phyloP scores from a whole-genome alignment of 2,329 filamentous ascomycete species.

The Colletotrichum sp. region DNA sequence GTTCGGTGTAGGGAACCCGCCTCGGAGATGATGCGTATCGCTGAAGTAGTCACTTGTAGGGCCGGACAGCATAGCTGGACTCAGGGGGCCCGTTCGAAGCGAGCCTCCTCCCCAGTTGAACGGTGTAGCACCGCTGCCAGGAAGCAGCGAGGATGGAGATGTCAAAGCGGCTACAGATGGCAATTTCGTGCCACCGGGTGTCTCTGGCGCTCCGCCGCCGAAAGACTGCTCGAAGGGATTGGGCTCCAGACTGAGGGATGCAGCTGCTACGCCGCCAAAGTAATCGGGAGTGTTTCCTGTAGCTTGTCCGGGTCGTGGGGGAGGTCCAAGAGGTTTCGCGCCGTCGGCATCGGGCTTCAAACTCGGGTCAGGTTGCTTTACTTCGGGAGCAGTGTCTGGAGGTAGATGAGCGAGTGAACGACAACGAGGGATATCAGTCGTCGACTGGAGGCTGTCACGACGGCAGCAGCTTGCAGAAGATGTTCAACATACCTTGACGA shows the following conservation, averaged over 20 bases:
- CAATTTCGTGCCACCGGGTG: constrained; percentile 81
- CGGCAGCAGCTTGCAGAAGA: background rate
- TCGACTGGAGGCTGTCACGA: constrained; percentile 16
- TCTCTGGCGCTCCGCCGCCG: constrained; percentile 70
- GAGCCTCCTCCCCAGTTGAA: constrained; percentile 85
- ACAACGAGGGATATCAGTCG: constrained; percentile 17
- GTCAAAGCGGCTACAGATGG: constrained; percentile 91
- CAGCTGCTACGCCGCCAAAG: constrained; percentile 63
- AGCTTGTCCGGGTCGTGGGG: constrained; percentile 66
- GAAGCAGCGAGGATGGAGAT: constrained; percentile 82
- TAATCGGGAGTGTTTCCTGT: constrained; percentile 68
- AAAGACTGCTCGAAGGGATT: constrained; percentile 99
- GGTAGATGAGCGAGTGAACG: constrained; percentile 24
- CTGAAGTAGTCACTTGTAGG: constrained; percentile 87
- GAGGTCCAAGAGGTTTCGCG: constrained; percentile 72
- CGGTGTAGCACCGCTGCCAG: constrained; percentile 73
- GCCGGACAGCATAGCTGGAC: constrained; percentile 95
- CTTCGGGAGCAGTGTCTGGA: constrained; percentile 47
- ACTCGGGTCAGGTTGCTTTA: constrained; percentile 54
- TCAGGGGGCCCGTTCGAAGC: constrained; percentile 88
- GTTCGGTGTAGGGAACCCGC: constrained; percentile 93
- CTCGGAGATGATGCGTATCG: constrained; percentile 77
- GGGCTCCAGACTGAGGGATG: constrained; percentile 76
- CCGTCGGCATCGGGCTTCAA: constrained; percentile 63
- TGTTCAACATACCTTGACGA: constrained; percentile 44